Conservation (phyloP, 257 asterid genomes). For the Solanum sitiens region DNA sequence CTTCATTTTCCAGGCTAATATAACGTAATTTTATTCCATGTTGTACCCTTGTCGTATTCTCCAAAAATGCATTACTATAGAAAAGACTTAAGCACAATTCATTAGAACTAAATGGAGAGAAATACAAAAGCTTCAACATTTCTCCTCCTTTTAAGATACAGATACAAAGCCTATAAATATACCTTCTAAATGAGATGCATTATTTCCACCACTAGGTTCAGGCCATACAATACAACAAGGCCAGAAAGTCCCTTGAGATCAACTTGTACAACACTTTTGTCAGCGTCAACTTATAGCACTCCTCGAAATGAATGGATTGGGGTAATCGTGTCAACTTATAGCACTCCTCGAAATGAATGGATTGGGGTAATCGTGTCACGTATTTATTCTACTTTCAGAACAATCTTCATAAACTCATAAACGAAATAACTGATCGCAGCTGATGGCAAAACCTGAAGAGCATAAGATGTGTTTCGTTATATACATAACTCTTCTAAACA, state of each 20-base stretch:
- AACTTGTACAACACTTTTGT: not conserved
- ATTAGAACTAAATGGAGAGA: not conserved
- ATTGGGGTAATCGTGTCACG: not conserved
- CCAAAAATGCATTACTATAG: not conserved
- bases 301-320: not conserved
- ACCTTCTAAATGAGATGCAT: not conserved
- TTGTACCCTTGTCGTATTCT: not conserved
- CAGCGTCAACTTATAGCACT: conserved; percentile 1
- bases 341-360: not conserved
- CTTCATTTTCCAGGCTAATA: too few species aligned
- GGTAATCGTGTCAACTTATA: not conserved
- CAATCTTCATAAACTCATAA: conserved; percentile 92
- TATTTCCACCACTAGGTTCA: not conserved
- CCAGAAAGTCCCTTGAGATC: not conserved
- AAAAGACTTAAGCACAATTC: not conserved
- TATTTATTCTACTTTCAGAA: conserved; percentile 69
- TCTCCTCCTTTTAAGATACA: not conserved
- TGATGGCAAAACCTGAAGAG: conserved; percentile 84
- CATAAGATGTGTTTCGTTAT: not conserved
- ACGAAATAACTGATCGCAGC: conserved; percentile 95
- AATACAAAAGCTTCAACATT: not conserved
- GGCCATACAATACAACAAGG: not conserved
- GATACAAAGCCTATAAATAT: not conserved
- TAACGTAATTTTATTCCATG: not conserved
- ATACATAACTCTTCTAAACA: not conserved